Evolutionary conservation across 1,139 yeast species (phyloP), one percentile per base, ranked within the genome.

Genomic region (Hyphopichia fennica): DNA sequence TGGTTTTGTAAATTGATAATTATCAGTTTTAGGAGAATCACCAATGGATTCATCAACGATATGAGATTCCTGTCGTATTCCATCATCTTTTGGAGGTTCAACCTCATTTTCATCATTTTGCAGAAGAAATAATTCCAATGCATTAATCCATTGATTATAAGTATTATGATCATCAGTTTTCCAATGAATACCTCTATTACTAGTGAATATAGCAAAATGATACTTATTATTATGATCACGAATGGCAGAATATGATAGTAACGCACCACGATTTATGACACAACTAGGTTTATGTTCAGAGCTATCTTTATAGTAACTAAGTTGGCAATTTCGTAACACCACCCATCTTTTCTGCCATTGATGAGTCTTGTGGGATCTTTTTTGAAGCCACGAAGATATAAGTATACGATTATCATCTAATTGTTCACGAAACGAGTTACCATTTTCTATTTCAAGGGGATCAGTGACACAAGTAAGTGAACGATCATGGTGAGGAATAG

Each of bases 341-440:
- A 79, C 77, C 87, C 87, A 82, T 32, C 69, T 60, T 45, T 67
- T 64, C 50, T 69, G 72, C 84, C 84, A 79, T 38, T 54, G 60
- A 40, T 57, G 60, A 8, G 66, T 58, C 38, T 48, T 56, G 23
- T 51, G 50, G 15, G 59, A 53, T 30, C 62, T 50, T 40, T 64
- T 63, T 33, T 47, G 44, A 14, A 63, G 43, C 31, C 54, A 50
- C 1, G 58, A 51, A 2, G 53, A 46, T 3, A 44, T 35, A 13
- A 56, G 28, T 1, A 51, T 41, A 32, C 42, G 42, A 38, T 56
- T 51, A 19, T 45, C 46, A 10, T 45, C 49, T 8, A 49, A 17
- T 16, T 38, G 27, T 17, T 16, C 36, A 11, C 13, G 25, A n/a
- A 31, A 31, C 13, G 15, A n/a, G 34, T 16, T 16, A 8, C 34